Conservation (phyloP, 805 yeast genomes). For the Kluyveromyces starmeri region DNA sequence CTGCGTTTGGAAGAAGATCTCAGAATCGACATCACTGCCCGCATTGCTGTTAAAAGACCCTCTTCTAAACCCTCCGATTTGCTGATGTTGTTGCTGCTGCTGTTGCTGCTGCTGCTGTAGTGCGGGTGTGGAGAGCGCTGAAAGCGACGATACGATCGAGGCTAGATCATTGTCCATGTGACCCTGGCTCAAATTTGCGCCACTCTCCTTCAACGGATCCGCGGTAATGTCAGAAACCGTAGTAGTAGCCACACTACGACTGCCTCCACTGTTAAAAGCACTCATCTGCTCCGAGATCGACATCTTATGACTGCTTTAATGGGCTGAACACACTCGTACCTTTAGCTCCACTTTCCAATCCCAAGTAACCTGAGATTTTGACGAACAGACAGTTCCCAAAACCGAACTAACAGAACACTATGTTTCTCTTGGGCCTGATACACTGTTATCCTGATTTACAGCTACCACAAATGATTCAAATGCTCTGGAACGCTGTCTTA, state of each 20-base stretch:
- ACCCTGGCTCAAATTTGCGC: too few relatives aligned
- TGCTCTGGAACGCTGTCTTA: too few relatives aligned
- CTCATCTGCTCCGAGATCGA: conserved; percentile 3
- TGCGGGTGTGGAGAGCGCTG: conserved; percentile 23
- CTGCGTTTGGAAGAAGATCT: conserved; percentile 10
- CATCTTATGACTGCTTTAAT: not conserved
- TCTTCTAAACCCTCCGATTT: conserved; percentile 27
- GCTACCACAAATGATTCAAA: too few relatives aligned
- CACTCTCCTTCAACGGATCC: not conserved
- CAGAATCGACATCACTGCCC: conserved; percentile 18
- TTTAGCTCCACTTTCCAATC: too few relatives aligned
- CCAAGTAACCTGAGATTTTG: too few relatives aligned
- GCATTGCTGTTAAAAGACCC: conserved; percentile 20
- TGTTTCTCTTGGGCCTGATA: too few relatives aligned
- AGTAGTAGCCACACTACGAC: conserved; percentile 1
- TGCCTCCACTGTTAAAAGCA: not conserved
- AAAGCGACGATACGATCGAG: conserved; percentile 30
- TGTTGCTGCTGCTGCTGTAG: conserved; percentile 1
- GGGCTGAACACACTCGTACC: too few relatives aligned
- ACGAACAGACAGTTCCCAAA: too few relatives aligned
- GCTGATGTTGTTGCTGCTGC: conserved; percentile 7
- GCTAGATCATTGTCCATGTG: conserved; percentile 28
- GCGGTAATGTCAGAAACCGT: not conserved
- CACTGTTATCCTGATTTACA: too few relatives aligned
- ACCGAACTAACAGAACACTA: too few relatives aligned